phyloP scores from a whole-genome alignment of 306 rosid species.

The Pyrus communis region DNA sequence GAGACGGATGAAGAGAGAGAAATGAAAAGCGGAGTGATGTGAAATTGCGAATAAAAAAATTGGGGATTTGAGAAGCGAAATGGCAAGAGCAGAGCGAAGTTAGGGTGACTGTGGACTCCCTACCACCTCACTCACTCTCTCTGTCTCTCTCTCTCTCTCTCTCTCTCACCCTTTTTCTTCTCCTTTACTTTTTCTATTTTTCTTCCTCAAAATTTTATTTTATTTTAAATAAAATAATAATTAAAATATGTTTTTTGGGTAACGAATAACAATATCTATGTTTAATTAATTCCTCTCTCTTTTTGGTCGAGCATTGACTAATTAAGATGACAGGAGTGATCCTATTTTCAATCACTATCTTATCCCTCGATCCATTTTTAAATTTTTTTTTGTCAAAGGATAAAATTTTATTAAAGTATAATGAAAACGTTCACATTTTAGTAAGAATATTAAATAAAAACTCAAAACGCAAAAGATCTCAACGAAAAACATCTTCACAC shows the following conservation, averaged over 20 bases:
- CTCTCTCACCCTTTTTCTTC: background rate
- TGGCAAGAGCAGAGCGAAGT: conserved; percentile 23
- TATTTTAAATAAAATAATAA: background rate
- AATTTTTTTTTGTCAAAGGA: too few species aligned
- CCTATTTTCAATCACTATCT: too few species aligned
- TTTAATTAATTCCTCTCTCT: too few species aligned
- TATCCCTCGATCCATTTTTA: too few species aligned
- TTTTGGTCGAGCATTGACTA: too few species aligned
- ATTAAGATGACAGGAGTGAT: too few species aligned
- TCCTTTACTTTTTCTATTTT: background rate
- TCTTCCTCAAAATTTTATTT: background rate
- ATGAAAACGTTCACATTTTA: accelerated
- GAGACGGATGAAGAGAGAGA: background rate
- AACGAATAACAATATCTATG: too few species aligned
- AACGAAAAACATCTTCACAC: too few species aligned
- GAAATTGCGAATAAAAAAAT: background rate
- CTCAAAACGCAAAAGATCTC: too few species aligned
- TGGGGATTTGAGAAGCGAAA: conserved; percentile 6
- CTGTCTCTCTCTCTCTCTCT: background rate
- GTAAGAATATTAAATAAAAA: too few species aligned
- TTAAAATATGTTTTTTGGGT: background rate
- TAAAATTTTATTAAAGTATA: too few species aligned
- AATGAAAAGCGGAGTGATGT: background rate
- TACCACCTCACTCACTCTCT: background rate
- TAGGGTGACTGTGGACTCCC: conserved; percentile 28